Evolutionary conservation across 306 rosid species (phyloP).

Genomic region (apple (Malus domestica)): ASM211411v1 NC_041799.1:39541501-39542000

Average conservation of each 20-base stretch:
- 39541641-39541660: neutral
- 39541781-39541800: neutral
- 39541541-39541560: neutral
- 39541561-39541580: neutral
- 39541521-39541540: neutral
- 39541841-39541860: neutral
- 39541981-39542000: neutral
- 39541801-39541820: neutral
- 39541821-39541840: neutral
- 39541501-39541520: neutral
- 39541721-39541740: neutral
- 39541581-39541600: neutral
- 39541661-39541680: neutral
- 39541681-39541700: neutral
- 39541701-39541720: neutral
- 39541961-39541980: neutral
- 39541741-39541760: neutral
- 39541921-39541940: constrained; percentile 79
- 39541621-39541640: neutral
- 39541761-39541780: neutral
- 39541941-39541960: constrained; percentile 85
- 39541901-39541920: constrained; percentile 70
- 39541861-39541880: constrained; percentile 45
- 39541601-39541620: neutral
- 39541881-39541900: constrained; percentile 82